phyloP scores from a whole-genome alignment of 1,284 basidiomycete genomes.

The Phellinidium pouzarii region DNA sequence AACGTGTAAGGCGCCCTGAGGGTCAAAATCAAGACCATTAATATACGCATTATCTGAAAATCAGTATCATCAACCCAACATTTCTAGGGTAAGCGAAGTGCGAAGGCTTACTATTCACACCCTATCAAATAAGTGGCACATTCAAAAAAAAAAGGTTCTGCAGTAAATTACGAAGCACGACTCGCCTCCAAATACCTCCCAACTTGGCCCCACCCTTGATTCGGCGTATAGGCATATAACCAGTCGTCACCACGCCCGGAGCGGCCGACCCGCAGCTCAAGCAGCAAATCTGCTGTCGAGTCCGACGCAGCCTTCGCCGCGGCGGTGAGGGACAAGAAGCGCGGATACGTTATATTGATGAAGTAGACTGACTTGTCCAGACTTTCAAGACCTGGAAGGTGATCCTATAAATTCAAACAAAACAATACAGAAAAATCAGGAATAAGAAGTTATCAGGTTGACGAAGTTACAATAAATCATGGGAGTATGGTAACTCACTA shows the following conservation, averaged over 20 bases:
- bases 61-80: not conserved
- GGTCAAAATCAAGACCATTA: conserved; percentile 38
- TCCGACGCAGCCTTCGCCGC: conserved; percentile 6
- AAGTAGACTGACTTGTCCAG: conserved; percentile 32
- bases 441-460: not conserved
- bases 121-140: conserved; percentile 23
- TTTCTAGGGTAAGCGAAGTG: not conserved
- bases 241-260: conserved; percentile 39
- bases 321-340: conserved; percentile 30
- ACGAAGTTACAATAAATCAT: not conserved
- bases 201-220: conserved; percentile 28
- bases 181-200: conserved; percentile 34
- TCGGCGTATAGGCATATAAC: conserved; percentile 34
- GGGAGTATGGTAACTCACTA: conserved; percentile 5
- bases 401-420: too few species aligned
- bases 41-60: conserved; percentile 37
- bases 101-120: conserved; percentile 30
- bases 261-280: conserved; percentile 36
- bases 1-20: conserved; percentile 28
- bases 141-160: not conserved
- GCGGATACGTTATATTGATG: conserved; percentile 37
- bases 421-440: too few species aligned
- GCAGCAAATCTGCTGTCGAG: conserved; percentile 27
- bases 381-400: conserved; percentile 32
- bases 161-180: not conserved